Evolutionary conservation across 2,329 filamentous ascomycete species (phyloP).

Genomic region (Fusarium equiseti): DNA sequence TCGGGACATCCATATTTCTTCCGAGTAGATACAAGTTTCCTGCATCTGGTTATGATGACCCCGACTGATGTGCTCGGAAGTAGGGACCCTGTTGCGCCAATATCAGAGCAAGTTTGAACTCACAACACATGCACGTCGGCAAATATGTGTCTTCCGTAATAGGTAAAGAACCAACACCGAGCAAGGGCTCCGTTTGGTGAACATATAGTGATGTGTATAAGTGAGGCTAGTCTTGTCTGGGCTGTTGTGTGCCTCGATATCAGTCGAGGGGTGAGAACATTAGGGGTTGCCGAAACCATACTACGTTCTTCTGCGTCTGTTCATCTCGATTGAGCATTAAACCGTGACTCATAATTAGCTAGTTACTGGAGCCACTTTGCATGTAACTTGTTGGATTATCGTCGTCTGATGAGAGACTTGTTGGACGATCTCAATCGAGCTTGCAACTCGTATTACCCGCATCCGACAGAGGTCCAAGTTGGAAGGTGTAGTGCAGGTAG

Average conservation of each 20-base stretch:
- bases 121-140: slow-evolving; percentile 15
- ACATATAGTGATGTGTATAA: slow-evolving; percentile 1
- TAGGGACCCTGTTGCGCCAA: slow-evolving; percentile 20
- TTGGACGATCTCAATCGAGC: slow-evolving; percentile 33
- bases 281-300: slow-evolving; percentile 16
- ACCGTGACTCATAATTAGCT: slow-evolving; percentile 1
- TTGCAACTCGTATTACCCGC: slow-evolving; percentile 38
- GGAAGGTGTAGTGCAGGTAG: slow-evolving; percentile 33
- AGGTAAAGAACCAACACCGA: slow-evolving; percentile 19
- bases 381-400: slow-evolving; percentile 43
- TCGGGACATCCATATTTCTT: slow-evolving; percentile 10
- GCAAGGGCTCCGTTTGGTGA: slow-evolving; percentile 27
- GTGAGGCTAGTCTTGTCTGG: slow-evolving; percentile 20
- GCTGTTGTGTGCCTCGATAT: slow-evolving; percentile 25
- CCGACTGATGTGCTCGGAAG: slow-evolving; percentile 23
- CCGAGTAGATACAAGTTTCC: slow-evolving; percentile 25
- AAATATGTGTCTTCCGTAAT: slow-evolving; percentile 11
- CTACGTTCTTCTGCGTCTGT: slow-evolving; percentile 22
- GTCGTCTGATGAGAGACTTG: slow-evolving; percentile 16
- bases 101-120: slow-evolving; percentile 19
- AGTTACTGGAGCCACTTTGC: slow-evolving; percentile 38
- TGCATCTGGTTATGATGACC: slow-evolving; percentile 21
- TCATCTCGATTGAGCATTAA: slow-evolving; percentile 30
- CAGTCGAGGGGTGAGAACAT: slow-evolving; percentile 16
- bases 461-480: slow-evolving; percentile 24